A percentile compares a stretch with the other conserved stretches of the same genome.
These are phyloP conservation scores for Dillenia suffruticosa DNA, from an alignment of 164 flowering plant species.

Conservation along the genomic window DNA sequence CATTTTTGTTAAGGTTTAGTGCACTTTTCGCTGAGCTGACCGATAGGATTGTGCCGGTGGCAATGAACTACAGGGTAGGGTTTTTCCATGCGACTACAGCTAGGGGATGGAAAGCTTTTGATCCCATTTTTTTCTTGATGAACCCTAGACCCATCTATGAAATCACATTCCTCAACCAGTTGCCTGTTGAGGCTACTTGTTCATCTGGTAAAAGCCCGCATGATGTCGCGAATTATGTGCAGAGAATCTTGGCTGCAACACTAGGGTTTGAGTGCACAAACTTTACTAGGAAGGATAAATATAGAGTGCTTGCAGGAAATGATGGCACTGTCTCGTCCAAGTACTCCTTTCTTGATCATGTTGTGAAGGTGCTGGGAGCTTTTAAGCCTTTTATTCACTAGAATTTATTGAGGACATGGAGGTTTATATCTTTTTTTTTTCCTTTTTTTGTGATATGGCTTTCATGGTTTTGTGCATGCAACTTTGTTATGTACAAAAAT, in stretches of 20 bases:
- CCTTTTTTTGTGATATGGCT: background rate
- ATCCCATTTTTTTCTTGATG: conserved; percentile 93
- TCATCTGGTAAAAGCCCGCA: conserved; percentile 79
- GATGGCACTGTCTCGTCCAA: conserved; percentile 66
- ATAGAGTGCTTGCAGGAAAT: conserved; percentile 81
- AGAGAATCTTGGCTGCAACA: conserved; percentile 75
- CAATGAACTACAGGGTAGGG: conserved; percentile 86
- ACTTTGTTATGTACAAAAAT: no score
- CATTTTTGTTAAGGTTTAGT: conserved; percentile 80
- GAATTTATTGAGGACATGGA: background rate
- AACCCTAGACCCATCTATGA: conserved; percentile 89
- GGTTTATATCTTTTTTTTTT: background rate
- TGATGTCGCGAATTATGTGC: conserved; percentile 92
- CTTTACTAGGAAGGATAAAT: conserved; percentile 91
- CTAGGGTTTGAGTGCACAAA: conserved; percentile 95
- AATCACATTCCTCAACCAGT: conserved; percentile 85
- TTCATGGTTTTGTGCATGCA: no score
- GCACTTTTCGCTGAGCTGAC: conserved; percentile 92
- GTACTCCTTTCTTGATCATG: conserved; percentile 19
- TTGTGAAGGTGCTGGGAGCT: conserved; percentile 38
- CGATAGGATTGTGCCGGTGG: conserved; percentile 89
- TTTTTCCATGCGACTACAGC: conserved; percentile 97
- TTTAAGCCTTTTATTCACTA: conserved; percentile 43
- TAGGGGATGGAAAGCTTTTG: conserved; percentile 84
- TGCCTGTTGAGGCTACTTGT: conserved; percentile 86